Evolutionary conservation across 2,329 filamentous ascomycete species (phyloP).

Genomic region (Neofusicoccum cordaticola): DNA sequence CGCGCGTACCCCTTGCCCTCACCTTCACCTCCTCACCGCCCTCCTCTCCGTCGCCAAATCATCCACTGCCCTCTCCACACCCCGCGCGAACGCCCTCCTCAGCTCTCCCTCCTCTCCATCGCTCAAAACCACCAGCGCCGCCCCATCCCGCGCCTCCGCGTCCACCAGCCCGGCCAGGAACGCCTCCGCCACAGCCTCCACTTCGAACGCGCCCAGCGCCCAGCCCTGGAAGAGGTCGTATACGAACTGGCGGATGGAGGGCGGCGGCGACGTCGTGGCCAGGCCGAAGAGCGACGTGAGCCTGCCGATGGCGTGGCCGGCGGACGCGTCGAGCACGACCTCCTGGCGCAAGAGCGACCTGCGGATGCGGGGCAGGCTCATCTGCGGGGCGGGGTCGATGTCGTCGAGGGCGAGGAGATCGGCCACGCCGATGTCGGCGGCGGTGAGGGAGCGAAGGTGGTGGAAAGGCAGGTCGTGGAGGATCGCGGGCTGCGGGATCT

Average conservation of each 20-base stretch:
- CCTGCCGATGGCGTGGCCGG: background rate
- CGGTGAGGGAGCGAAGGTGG: background rate
- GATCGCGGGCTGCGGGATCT: background rate
- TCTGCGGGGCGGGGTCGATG: background rate
- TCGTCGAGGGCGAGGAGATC: background rate
- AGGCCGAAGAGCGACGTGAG: background rate
- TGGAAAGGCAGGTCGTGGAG: background rate
- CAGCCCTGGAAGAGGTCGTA: background rate
- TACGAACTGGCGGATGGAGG: background rate
- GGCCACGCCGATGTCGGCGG: background rate
- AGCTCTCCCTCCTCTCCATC: background rate
- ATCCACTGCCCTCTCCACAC: background rate
- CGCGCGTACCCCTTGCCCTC: too few species aligned
- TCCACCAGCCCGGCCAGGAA: background rate
- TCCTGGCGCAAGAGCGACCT: background rate
- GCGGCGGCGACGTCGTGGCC: background rate
- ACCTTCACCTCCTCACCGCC: background rate
- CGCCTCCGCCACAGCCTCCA: background rate
- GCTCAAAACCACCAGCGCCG: background rate
- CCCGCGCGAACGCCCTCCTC: constrained; percentile 14
- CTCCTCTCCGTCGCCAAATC: background rate
- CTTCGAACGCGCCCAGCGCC: background rate
- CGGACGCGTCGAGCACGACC: background rate
- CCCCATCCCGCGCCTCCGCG: background rate
- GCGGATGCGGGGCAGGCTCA: background rate